Percentiles rank a stretch among this genome's conserved stretches.
Evolutionary conservation across 169 alveolate species (phyloP).

Genomic region (Eimeria tenella): DNA sequence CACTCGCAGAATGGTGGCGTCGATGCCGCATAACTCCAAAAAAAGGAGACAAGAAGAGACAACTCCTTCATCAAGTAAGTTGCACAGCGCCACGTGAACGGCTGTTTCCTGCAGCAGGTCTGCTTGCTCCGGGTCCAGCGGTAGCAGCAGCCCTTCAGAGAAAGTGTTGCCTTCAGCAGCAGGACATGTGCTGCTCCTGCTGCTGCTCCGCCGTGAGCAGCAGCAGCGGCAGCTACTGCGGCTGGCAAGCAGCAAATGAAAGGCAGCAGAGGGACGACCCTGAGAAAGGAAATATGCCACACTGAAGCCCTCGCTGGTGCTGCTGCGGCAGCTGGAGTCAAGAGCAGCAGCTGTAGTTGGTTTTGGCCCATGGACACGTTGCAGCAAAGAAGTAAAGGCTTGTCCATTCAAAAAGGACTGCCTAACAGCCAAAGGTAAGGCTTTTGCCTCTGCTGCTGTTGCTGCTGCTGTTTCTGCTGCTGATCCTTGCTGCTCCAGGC

Average conservation of each 20-base stretch:
- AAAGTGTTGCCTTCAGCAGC: not conserved
- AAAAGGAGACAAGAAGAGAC: conserved; percentile 80
- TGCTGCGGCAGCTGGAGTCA: not conserved
- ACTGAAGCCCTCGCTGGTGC: conserved; percentile 79
- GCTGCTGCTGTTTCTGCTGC: conserved; percentile 17
- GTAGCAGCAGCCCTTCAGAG: conserved; percentile 4
- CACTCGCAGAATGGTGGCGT: conserved; percentile 82
- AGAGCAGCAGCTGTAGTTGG: not conserved
- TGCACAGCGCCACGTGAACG: conserved; percentile 81
- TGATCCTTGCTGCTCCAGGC: not conserved
- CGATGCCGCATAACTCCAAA: conserved; percentile 83
- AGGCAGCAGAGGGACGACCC: conserved; percentile 64
- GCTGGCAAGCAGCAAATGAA: conserved; percentile 12
- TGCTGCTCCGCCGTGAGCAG: conserved; percentile 13
- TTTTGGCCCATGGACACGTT: not conserved
- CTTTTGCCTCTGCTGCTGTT: not conserved
- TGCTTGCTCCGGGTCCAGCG: conserved; percentile 36
- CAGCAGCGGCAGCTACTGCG: conserved; percentile 53
- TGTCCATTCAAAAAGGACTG: conserved; percentile 5
- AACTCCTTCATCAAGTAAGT: conserved; percentile 83
- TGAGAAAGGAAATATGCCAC: conserved; percentile 79
- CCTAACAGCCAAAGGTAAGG: not conserved
- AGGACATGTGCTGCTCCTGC: not conserved
- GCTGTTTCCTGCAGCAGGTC: conserved; percentile 79
- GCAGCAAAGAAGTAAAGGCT: not conserved